A percentile compares a stretch with the other conserved stretches of the same genome.
These are phyloP conservation scores for Dictyostelium purpureum DNA, from an alignment of 78 protist genomes.

Conservation along the genomic window DNA sequence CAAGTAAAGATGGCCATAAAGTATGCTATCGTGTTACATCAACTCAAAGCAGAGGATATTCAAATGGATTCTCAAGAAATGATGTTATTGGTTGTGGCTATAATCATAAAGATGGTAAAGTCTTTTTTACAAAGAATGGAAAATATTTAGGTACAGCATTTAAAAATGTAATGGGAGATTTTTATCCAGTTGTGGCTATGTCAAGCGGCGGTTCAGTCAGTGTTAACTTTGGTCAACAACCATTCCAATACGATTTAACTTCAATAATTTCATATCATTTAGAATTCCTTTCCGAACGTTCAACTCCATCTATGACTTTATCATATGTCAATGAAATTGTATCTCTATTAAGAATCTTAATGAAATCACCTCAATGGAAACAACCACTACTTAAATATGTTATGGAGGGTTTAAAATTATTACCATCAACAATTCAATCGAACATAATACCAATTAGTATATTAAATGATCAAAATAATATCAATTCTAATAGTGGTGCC, in stretches of 20 bases:
- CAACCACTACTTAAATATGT: conserved; percentile 17
- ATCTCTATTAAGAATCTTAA: conserved; percentile 38
- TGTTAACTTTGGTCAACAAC: conserved; percentile 75
- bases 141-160: conserved; percentile 77
- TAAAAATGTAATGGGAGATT: conserved; percentile 72
- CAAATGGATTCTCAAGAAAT: conserved; percentile 25
- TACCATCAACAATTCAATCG: conserved; percentile 45
- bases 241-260: conserved; percentile 62
- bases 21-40: conserved; percentile 13
- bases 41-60: conserved; percentile 4
- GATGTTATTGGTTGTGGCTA: conserved; percentile 82
- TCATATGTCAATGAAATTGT: conserved; percentile 66
- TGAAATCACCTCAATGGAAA: conserved; percentile 38
- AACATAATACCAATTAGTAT: not conserved
- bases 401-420: conserved; percentile 35
- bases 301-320: conserved; percentile 36
- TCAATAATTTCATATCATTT: conserved; percentile 19
- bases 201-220: conserved; percentile 13
- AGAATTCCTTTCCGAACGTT: conserved; percentile 32
- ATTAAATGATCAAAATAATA: not conserved
- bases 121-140: conserved; percentile 81
- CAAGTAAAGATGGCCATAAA: conserved; percentile 45
- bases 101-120: conserved; percentile 67
- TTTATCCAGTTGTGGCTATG: conserved; percentile 53
- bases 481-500: not conserved